Conservation (phyloP, 2,329 filamentous ascomycete genomes). For the Fusarium nanum region DNA sequence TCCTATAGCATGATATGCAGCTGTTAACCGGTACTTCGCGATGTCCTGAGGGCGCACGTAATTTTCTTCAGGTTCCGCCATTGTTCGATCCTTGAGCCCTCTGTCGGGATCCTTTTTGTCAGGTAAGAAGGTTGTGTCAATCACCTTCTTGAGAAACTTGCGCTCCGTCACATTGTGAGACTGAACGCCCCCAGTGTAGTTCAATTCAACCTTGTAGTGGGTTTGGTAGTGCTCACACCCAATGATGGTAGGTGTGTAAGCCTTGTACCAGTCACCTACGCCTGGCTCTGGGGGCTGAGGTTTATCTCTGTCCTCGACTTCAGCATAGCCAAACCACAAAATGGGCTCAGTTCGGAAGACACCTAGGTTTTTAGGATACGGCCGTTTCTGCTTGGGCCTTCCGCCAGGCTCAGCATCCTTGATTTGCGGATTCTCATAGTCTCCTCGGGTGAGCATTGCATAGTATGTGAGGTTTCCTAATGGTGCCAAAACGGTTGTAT, state of each 20-base stretch:
- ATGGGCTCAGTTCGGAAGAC: conserved; percentile 43
- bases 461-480: conserved; percentile 40
- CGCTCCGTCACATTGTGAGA: conserved; percentile 31
- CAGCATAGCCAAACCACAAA: conserved; percentile 43
- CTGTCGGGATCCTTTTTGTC: conserved; percentile 25
- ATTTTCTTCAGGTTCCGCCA: conserved; percentile 34
- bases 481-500: conserved; percentile 34
- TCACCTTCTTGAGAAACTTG: conserved; percentile 30
- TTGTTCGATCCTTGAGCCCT: conserved; percentile 34
- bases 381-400: conserved; percentile 21
- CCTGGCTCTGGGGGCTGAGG: conserved; percentile 23
- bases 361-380: conserved; percentile 40
- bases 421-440: conserved; percentile 38
- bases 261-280: conserved; percentile 33
- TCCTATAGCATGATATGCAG: conserved; percentile 41
- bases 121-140: conserved; percentile 37
- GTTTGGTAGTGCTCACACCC: conserved; percentile 44
- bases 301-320: conserved; percentile 34
- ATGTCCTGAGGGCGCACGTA: conserved; percentile 36
- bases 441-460: conserved; percentile 34
- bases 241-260: conserved; percentile 45
- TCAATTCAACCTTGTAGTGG: conserved; percentile 40
- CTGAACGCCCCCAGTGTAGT: conserved; percentile 40
- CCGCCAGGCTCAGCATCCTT: conserved; percentile 11
- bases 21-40: conserved; percentile 35